Evolutionary conservation across 164 flowering plant species (phyloP).

Genomic region (Litsea cubeba): DNA sequence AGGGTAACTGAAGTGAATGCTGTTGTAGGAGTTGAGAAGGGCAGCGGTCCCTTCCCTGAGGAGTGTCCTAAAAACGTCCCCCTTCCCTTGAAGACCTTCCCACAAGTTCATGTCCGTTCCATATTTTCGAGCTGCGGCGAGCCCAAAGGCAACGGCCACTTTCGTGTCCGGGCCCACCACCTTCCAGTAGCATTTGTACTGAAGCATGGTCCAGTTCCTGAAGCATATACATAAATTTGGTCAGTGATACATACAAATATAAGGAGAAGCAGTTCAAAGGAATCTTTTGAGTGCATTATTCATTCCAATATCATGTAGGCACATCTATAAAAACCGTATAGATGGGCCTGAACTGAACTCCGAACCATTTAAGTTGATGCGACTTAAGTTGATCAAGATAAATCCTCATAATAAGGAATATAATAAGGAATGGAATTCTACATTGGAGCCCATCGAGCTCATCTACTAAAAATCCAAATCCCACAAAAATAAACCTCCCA

Average conservation of each 20-base stretch:
- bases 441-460: too few species aligned
- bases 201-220: conserved; percentile 75
- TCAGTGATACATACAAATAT: neutral
- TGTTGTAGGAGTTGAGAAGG: conserved; percentile 83
- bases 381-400: too few species aligned
- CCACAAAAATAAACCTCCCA: too few species aligned
- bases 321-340: too few species aligned
- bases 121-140: conserved; percentile 49
- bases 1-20: conserved; percentile 52
- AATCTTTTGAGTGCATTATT: neutral
- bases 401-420: too few species aligned
- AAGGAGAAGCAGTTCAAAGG: too few species aligned
- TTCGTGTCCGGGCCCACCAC: conserved; percentile 61
- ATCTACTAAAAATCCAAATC: too few species aligned
- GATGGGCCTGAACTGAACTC: too few species aligned
- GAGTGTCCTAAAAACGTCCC: conserved; percentile 74
- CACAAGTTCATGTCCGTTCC: conserved; percentile 71
- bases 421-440: too few species aligned
- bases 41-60: conserved; percentile 81
- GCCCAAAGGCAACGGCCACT: conserved; percentile 73
- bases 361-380: too few species aligned
- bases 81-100: conserved; percentile 64
- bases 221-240: neutral
- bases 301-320: neutral
- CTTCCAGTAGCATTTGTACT: conserved; percentile 84